Evolutionary conservation across 495 filamentous ascomycete genomes (phyloP).

Genomic region (Parathielavia appendiculata): DNA sequence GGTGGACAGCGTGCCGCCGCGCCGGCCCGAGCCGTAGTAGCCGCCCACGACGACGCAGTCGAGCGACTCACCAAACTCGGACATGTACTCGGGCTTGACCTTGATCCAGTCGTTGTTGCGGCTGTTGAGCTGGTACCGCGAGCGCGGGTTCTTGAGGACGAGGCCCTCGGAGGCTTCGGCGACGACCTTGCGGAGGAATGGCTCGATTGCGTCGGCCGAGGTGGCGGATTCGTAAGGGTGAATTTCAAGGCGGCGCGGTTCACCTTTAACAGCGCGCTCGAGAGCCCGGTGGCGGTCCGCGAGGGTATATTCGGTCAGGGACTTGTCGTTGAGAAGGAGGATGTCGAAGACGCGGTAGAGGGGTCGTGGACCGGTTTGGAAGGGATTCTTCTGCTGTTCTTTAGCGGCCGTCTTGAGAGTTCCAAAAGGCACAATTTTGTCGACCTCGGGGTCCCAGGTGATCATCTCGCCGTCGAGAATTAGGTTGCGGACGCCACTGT

Average conservation of each 20-base stretch:
- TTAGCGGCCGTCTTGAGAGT: slow-evolving; percentile 90
- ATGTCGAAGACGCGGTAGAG: slow-evolving; percentile 86
- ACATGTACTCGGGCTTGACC: slow-evolving; percentile 98
- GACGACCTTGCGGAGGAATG: slow-evolving; percentile 72
- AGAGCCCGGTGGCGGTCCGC: slow-evolving; percentile 76
- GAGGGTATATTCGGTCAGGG: slow-evolving; percentile 75
- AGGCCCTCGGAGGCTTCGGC: slow-evolving; percentile 86
- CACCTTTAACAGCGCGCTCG: slow-evolving; percentile 56
- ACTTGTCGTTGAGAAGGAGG: slow-evolving; percentile 74
- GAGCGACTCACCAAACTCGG: slow-evolving; percentile 87
- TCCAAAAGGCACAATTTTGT: slow-evolving; percentile 83
- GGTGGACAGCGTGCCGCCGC: slow-evolving; percentile 76
- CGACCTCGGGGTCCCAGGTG: slow-evolving; percentile 88
- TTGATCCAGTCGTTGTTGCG: slow-evolving; percentile 98
- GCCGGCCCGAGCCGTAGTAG: slow-evolving; percentile 81
- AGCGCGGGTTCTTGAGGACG: slow-evolving; percentile 89
- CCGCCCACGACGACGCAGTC: slow-evolving; percentile 87
- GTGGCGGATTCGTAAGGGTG: slow-evolving; percentile 67
- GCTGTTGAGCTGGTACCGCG: slow-evolving; percentile 79
- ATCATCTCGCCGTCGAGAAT: slow-evolving; percentile 99
- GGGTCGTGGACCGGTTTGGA: slow-evolving; percentile 65
- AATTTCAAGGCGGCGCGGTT: slow-evolving; percentile 74
- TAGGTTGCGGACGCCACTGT: slow-evolving; percentile 68
- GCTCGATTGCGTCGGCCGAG: slow-evolving; percentile 66
- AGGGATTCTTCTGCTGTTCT: slow-evolving; percentile 73